A percentile compares a stretch with the other conserved stretches of the same genome.
Evolutionary conservation across 805 yeast species (phyloP).

Genomic region (Pichia manshurica): DNA sequence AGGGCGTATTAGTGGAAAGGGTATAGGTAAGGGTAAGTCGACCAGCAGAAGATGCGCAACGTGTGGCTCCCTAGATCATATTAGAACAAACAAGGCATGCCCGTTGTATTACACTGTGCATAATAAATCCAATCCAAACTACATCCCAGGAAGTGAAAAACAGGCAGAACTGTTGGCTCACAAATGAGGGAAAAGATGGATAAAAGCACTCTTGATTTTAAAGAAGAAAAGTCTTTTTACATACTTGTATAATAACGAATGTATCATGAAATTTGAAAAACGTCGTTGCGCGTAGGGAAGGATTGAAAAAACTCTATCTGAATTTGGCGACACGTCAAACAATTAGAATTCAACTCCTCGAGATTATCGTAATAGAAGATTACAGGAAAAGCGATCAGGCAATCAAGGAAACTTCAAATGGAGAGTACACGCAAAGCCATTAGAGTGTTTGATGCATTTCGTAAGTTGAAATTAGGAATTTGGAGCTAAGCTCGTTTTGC

Average conservation of each 20-base stretch:
- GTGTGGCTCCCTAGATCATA: conserved; percentile 94
- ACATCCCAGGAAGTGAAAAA: conserved; percentile 30
- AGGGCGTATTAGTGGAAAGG: conserved; percentile 51
- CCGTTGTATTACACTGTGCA: conserved; percentile 64
- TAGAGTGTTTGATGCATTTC: conserved; percentile 66
- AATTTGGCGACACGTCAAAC: too few species aligned
- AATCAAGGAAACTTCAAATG: too few species aligned
- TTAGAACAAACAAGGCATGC: conserved; percentile 84
- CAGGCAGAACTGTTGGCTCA: conserved; percentile 4
- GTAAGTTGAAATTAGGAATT: conserved; percentile 32
- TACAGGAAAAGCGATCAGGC: too few species aligned
- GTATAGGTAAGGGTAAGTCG: conserved; percentile 66
- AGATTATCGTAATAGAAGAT: too few species aligned
- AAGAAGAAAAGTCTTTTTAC: too few species aligned
- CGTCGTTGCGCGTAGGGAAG: too few species aligned
- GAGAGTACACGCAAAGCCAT: conserved; percentile 23
- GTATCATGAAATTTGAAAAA: too few species aligned
- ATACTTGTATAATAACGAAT: too few species aligned
- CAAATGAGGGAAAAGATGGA: too few species aligned
- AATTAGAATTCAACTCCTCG: too few species aligned
- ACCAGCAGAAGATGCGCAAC: conserved; percentile 84
- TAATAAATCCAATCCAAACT: conserved; percentile 32
- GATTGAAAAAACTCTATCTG: too few species aligned
- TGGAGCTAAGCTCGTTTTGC: neutral
- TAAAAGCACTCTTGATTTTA: too few species aligned